Evolutionary conservation across 495 filamentous ascomycete genomes (phyloP), one percentile per base, ranked within the genome.

Genomic region (Penicillium alfredii): DNA sequence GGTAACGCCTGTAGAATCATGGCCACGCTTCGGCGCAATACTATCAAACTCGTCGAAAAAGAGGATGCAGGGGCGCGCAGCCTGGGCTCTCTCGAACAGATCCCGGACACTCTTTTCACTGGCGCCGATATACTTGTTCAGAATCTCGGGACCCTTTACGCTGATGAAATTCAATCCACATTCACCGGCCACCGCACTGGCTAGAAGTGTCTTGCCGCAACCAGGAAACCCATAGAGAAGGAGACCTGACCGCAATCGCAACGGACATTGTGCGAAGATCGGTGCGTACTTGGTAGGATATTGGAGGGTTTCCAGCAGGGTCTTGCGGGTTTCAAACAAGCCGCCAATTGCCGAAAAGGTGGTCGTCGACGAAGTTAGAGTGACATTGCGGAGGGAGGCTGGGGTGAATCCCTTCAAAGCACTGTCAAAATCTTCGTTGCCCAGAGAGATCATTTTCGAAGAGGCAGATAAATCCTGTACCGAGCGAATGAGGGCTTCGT

Each of bases 21-120:
- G 93, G 0, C 93, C 92, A 61, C 92, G 78, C 68, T 96, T 97
- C 5, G 92, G 93, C 2, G 92, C 92, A 36, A 98, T 95, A 41
- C 82, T 86, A 61, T 98, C 92, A 51, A 97, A 97, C 56, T 98
- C 92, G 55, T 98, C 92, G 49, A 98, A 97, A 70, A 98, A 98
- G 2, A 98, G 68, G 6, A 98, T 80, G 44, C 89, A 95, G 0
- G 92, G 92, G 23, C 82, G 76, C 1, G 92, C 92, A 8, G 90
- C 88, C 42, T 82, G 76, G 0, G 92, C 92, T 41, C 92, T 76
- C 53, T 92, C 90, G 42, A 98, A 98, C 2, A 97, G 72, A 60
- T 97, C 92, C 2, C 93, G 79, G 10, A 98, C 88, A 36, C 77
- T 84, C 65, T 97, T 97, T 51, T 98, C 92, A 21, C 82, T 88